Evolutionary conservation across 2,329 filamentous ascomycete species (phyloP), one percentile per base, ranked within the genome.

Genomic region (Neonectria magnoliae): DNA sequence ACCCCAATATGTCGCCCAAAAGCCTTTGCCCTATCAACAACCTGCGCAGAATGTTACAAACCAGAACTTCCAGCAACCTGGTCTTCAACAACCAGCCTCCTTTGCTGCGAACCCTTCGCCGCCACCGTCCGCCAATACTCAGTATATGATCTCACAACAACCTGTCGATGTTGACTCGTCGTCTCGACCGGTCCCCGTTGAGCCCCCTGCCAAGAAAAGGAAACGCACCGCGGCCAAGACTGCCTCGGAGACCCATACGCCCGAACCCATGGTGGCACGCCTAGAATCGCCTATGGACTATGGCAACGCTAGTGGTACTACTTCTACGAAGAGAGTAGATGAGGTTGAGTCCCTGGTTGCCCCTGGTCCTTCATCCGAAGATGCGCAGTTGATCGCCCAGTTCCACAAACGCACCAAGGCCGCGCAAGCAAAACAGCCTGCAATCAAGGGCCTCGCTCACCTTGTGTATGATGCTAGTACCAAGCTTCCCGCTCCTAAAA

Each of bases 401-500:
- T 82, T 81, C 44, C 72, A 68, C 10, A 82, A 81, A 61, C 78
- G 80, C 22, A 73, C 68, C 25, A 79, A 80, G 56, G 73, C 76
- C 29, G 76, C 76, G 5, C 80, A 82, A 63, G 73, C 73, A 6
- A 80, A 76, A 25, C 78, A 80, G 11, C 80, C 80, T 11, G 66
- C 78, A 0, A 77, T 82, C 31, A 78, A 77, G 36, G 81, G 81
- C 3, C 74, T 82, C 3, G 77, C 79, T 1, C 73, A 79, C 65
- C 71, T 83, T 5, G 72, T 79, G 2, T 79, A 76, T 33, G 76
- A 79, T 22, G 80, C 76, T 2, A 78, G 73, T n/a, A 72, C 78
- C n/a, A 82, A 81, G 64, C 73, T 83, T 51, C 77, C 81, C 67
- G 79, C 77, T 1, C 80, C 81, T 5, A 83, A 83, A 67, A 82